Evolutionary conservation across 2,329 filamentous ascomycete genomes (phyloP), one percentile per base, ranked within the genome.

Genomic region (Helminthosporium solani): DNA sequence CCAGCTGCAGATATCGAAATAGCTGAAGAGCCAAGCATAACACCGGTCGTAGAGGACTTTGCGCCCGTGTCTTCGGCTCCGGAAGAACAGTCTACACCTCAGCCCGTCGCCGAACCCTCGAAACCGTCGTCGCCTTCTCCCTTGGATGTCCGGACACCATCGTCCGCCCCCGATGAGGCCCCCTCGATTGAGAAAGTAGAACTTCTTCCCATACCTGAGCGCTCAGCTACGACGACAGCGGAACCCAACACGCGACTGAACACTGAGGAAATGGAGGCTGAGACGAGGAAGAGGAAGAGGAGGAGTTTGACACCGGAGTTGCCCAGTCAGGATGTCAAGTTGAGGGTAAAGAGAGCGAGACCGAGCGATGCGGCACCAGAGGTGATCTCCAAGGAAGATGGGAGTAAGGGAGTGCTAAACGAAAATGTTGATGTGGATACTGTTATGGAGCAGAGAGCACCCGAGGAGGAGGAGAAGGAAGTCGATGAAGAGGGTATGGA

Each of bases 341-440:
- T 31, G 12, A 70, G 54, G 33, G 70, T 62, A 31, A 78, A 78
- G 60, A 76, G 73, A 54, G 52, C 71, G 7, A 71, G 71, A 42
- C 61, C 66, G 9, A 68, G 64, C 18, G 61, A 70, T n/a, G 65
- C 67, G 15, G 61, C 49, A 9, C 60, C 57, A 30, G 58, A 60
- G 9, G 52, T 68, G 2, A 50, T 64, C 47, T 30, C 68, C 16
- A 56, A 63, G 34, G 63, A 69, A 49, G 55, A 61, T 35, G 15
- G 47, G 30, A 60, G 64, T 21, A 21, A 36, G 23, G 9, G 23
- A 9, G 23, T 5, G 23, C 5, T 25, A 9, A 25, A 25, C n/a
- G 23, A 5, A 14, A 12, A 36, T 19, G 15, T 8, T 5, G 16
- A 33, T 15, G 50, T 57, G 6, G 67, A 70, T 37, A 47, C 57